These are phyloP conservation scores for Amanita molliuscula DNA, from an alignment of 768 basidiomycete species.

Conservation along the genomic window DNA sequence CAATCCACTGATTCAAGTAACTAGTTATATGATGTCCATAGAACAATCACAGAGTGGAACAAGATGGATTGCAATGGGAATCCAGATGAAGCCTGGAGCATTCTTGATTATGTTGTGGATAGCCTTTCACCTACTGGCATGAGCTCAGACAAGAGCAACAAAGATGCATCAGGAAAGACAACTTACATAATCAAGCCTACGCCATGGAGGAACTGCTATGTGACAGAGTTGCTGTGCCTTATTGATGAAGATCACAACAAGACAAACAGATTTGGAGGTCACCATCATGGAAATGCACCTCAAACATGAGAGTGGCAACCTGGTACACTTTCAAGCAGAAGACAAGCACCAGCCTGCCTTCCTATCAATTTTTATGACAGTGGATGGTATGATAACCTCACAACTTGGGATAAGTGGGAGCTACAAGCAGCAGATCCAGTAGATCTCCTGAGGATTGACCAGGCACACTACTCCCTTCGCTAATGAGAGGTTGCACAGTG, in stretches of 20 bases:
- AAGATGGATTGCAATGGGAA: background rate
- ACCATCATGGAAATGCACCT: background rate
- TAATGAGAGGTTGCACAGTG: no score
- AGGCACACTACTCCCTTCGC: no score
- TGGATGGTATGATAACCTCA: no score
- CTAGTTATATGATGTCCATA: background rate
- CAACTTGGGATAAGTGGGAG: no score
- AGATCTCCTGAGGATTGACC: no score
- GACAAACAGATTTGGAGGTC: background rate
- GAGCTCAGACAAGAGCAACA: background rate
- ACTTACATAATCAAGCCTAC: background rate
- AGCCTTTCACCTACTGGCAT: background rate
- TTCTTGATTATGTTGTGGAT: background rate
- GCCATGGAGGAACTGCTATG: background rate
- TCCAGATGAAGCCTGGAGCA: background rate
- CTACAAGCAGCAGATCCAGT: no score
- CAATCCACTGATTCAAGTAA: no score
- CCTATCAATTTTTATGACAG: slow-evolving; percentile 1
- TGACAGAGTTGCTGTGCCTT: background rate
- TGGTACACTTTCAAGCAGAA: background rate
- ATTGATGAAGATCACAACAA: background rate
- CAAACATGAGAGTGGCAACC: background rate
- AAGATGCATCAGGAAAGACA: background rate
- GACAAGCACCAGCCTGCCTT: background rate
- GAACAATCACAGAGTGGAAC: background rate